Evolutionary conservation across 176 grass and related monocot genomes (phyloP), one percentile per base, ranked within the genome.

Genomic region (Triticum aestivum): DNA sequence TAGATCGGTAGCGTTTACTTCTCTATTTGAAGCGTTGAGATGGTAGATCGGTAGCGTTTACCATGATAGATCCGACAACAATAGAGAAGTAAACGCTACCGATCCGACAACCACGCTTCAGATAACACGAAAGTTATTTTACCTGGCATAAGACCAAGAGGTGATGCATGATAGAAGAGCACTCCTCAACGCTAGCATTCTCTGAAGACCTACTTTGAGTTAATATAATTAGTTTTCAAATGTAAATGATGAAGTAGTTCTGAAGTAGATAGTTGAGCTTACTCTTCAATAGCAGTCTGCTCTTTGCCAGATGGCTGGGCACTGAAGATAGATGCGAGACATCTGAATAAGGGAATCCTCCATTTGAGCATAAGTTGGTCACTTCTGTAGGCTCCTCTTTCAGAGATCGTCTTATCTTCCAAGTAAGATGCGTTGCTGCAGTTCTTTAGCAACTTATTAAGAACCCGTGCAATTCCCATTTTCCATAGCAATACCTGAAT

Each of bases 141-240:
- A 98, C 97, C 90, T 94, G 93, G 27, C 89, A 92, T 86, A 96
- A 86, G 80, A 88, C 70, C 26, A 93, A 87, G 34, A 98, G 86
- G 83, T 94, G 69, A 70, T 82, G 77, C 74, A 96, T 75, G 84
- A 96, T 73, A 88, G 75, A 88, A 84, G 88, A 92, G 83, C 47
- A 89, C 73, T 98, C 90, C 39, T 94, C 87, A 78, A 84, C 37
- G 78, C 76, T 79, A 63, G 74, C 82, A 75, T 87, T 82, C 71
- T 92, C 92, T 82, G 80, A 79, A 32, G 81, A 72, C 90, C 93
- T 98, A 90, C 38, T 85, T 81, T 80, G 37, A 79, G 69, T 83
- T 33, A 39, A 92, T 56, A 74, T 58, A 82, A 77, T 75, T 83
- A 82, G 61, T 79, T 75, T 79, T 26, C 64, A 65, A 33, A 87